Evolutionary conservation across 2,329 filamentous ascomycete genomes (phyloP).

Genomic region (Chaetomiaceae sp.): DNA sequence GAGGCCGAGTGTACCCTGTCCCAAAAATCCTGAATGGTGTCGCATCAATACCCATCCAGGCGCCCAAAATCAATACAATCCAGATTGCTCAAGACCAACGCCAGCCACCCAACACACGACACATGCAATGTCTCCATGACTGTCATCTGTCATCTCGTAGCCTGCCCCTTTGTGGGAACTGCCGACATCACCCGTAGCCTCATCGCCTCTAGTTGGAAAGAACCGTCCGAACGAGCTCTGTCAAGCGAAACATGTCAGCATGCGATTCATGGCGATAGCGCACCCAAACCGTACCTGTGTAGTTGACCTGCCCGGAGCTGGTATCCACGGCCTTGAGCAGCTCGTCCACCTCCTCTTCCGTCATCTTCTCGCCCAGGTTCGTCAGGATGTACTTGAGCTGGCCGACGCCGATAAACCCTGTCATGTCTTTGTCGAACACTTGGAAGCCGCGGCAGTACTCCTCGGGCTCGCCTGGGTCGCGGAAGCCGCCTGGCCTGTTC

Average conservation of each 20-base stretch:
- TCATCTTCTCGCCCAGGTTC: slow-evolving; percentile 98
- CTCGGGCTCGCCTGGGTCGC: slow-evolving; percentile 93
- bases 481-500: slow-evolving; percentile 96
- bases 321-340: slow-evolving; percentile 97
- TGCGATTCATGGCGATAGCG: neutral
- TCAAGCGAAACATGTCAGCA: slow-evolving; percentile 7
- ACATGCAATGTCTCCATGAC: slow-evolving; percentile 21
- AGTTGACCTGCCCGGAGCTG: slow-evolving; percentile 94
- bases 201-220: slow-evolving; percentile 64
- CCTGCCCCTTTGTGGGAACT: slow-evolving; percentile 16
- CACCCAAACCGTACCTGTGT: slow-evolving; percentile 82
- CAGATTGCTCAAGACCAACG: slow-evolving; percentile 27
- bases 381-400: slow-evolving; percentile 98
- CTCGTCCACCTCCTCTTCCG: slow-evolving; percentile 97
- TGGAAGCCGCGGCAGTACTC: slow-evolving; percentile 99
- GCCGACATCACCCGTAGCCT: neutral
- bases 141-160: slow-evolving; percentile 9
- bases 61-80: slow-evolving; percentile 23
- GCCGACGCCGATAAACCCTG: slow-evolving; percentile 93
- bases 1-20: slow-evolving; percentile 15
- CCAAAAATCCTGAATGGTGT: slow-evolving; percentile 20
- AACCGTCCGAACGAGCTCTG: slow-evolving; percentile 81
- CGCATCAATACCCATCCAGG: slow-evolving; percentile 17
- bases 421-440: slow-evolving; percentile 99
- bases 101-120: slow-evolving; percentile 21